These are phyloP conservation scores for Trichocomaceae sp. DNA, from an alignment of 2,329 filamentous ascomycete species.

Conservation along the genomic window DNA sequence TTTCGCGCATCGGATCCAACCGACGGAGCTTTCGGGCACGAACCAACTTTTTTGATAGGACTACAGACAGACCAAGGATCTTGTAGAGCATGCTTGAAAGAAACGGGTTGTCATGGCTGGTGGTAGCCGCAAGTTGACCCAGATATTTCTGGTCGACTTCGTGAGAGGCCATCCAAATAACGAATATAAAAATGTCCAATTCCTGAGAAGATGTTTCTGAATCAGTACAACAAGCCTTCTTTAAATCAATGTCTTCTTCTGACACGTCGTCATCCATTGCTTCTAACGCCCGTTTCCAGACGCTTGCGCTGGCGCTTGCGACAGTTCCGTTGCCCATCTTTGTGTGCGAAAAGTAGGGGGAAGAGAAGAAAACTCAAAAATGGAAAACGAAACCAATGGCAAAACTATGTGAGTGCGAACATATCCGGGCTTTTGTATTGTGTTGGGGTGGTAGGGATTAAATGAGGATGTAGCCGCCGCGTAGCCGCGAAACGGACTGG, in stretches of 20 bases:
- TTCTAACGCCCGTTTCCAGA: neutral
- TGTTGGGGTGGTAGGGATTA: neutral
- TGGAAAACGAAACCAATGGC: neutral
- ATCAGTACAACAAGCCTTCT: conserved; percentile 19
- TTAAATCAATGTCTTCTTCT: conserved; percentile 1
- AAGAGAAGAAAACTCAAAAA: neutral
- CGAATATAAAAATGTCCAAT: conserved; percentile 27
- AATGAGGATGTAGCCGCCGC: conserved; percentile 9
- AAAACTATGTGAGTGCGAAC: neutral
- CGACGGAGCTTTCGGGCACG: conserved; percentile 75
- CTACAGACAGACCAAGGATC: conserved; percentile 81
- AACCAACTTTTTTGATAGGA: conserved; percentile 76
- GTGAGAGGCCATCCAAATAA: conserved; percentile 76
- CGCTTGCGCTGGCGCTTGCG: neutral
- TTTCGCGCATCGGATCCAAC: conserved; percentile 70
- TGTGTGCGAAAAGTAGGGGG: neutral
- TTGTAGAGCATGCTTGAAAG: conserved; percentile 75
- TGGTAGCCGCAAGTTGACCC: conserved; percentile 75
- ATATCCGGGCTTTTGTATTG: conserved; percentile 1
- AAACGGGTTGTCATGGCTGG: conserved; percentile 68
- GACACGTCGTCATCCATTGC: neutral
- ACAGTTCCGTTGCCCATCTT: neutral
- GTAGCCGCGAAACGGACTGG: conserved; percentile 11
- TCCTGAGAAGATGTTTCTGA: conserved; percentile 22
- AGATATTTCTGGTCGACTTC: conserved; percentile 98